These are phyloP conservation scores for Huiozyma naganishii DNA, from an alignment of 805 yeast species.

Conservation along the genomic window DNA sequence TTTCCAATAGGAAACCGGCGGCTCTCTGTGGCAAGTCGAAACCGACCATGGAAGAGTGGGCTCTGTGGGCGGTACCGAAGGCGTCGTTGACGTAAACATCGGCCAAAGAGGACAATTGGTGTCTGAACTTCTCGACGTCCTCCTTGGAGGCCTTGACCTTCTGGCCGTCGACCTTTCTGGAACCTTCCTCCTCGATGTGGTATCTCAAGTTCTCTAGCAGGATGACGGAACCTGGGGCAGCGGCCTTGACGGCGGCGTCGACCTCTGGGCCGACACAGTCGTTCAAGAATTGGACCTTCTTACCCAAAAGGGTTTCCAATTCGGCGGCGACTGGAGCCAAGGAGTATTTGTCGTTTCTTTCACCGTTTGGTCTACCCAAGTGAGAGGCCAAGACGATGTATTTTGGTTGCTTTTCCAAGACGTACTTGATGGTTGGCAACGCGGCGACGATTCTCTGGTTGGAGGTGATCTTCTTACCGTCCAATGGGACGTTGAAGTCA, in stretches of 20 bases:
- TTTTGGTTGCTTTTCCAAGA: constrained; percentile 82
- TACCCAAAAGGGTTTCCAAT: constrained; percentile 63
- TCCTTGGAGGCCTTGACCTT: constrained; percentile 87
- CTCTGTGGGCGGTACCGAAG: constrained; percentile 99
- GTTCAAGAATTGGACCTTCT: constrained; percentile 66
- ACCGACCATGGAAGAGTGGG: constrained; percentile 99
- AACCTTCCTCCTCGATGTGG: constrained; percentile 97
- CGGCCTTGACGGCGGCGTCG: constrained; percentile 62
- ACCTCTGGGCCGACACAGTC: constrained; percentile 93
- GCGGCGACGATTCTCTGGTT: constrained; percentile 99
- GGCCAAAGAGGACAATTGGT: constrained; percentile 80
- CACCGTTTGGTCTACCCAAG: constrained; percentile 98
- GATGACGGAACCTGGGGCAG: constrained; percentile 72
- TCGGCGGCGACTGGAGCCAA: constrained; percentile 89
- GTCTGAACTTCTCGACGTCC: constrained; percentile 79
- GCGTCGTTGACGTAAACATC: constrained; percentile 97
- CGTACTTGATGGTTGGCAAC: constrained; percentile 93
- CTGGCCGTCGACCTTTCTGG: constrained; percentile 80
- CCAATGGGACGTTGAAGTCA: constrained; percentile 90
- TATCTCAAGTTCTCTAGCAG: constrained; percentile 93
- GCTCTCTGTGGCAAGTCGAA: constrained; percentile 91
- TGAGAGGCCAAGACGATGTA: constrained; percentile 90
- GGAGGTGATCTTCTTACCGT: constrained; percentile 94
- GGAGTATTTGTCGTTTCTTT: constrained; percentile 73
- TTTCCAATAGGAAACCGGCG: constrained; percentile 95